Evolutionary conservation across 2,329 filamentous ascomycete species (phyloP).

Genomic region (Xylariales sp.): DNA sequence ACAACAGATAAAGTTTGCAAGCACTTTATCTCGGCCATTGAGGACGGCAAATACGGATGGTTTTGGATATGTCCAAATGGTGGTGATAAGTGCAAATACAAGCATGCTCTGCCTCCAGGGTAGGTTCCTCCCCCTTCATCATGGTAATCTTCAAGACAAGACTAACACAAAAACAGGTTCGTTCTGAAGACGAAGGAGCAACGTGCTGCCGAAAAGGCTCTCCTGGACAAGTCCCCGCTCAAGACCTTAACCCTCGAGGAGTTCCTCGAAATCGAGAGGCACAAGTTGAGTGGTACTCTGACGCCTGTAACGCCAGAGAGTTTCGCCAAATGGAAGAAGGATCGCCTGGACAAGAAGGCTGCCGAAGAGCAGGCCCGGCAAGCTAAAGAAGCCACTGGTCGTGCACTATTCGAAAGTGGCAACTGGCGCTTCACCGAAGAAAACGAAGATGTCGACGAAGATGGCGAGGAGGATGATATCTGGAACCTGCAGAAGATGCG

Average conservation of each 20-base stretch:
- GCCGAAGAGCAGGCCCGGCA: slow-evolving; percentile 86
- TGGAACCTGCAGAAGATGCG: slow-evolving; percentile 85
- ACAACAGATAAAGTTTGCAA: slow-evolving; percentile 99
- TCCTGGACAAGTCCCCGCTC: slow-evolving; percentile 92
- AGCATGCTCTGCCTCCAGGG: slow-evolving; percentile 91
- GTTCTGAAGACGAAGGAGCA: slow-evolving; percentile 98
- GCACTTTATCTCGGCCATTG: slow-evolving; percentile 93
- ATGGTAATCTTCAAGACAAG: slow-evolving; percentile 8
- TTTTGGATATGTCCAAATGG: slow-evolving; percentile 98
- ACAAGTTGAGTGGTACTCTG: slow-evolving; percentile 86
- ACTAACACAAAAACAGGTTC: slow-evolving; percentile 57
- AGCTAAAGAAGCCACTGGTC: slow-evolving; percentile 92
- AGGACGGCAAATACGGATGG: slow-evolving; percentile 99
- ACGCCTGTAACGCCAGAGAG: slow-evolving; percentile 91
- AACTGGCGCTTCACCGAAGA: slow-evolving; percentile 74
- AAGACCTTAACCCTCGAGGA: slow-evolving; percentile 95
- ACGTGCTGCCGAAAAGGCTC: slow-evolving; percentile 87
- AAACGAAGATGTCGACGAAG: slow-evolving; percentile 57
- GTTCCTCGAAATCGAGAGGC: slow-evolving; percentile 92
- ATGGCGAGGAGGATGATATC: slow-evolving; percentile 49
- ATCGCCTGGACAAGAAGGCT: slow-evolving; percentile 89
- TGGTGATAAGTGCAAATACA: slow-evolving; percentile 97
- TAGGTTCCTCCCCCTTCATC: slow-evolving; percentile 42
- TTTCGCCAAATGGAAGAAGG: slow-evolving; percentile 97
- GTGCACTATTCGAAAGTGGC: slow-evolving; percentile 93